phyloP scores from a whole-genome alignment of 495 filamentous ascomycete species.

The Lichina pygmaea region DNA sequence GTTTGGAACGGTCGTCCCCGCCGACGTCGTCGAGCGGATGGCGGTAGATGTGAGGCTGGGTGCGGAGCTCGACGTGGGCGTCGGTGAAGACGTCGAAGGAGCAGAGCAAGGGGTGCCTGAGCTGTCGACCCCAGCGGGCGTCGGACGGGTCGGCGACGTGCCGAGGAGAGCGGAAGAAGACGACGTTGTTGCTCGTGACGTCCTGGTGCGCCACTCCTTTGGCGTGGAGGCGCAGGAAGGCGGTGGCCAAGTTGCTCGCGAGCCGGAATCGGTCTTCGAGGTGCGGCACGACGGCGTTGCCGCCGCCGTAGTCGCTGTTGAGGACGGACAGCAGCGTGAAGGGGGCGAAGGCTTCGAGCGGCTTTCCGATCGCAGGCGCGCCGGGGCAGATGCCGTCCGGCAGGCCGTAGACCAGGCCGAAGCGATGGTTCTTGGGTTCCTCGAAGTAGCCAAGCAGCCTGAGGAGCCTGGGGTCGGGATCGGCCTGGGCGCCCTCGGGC shows the following conservation, averaged over 20 bases:
- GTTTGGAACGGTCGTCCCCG: neutral
- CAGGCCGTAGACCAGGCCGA: conserved; percentile 64
- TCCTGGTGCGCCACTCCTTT: conserved; percentile 56
- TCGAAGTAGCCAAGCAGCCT: conserved; percentile 64
- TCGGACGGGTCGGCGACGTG: conserved; percentile 4
- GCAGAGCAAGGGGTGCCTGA: conserved; percentile 50
- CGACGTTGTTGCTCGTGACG: conserved; percentile 52
- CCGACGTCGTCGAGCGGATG: conserved; percentile 22
- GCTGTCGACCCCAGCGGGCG: conserved; percentile 13
- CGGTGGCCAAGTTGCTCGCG: conserved; percentile 51
- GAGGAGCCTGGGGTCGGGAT: conserved; percentile 33
- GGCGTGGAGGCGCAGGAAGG: conserved; percentile 48
- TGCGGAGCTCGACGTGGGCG: conserved; percentile 10
- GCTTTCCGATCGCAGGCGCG: neutral
- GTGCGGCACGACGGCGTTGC: conserved; percentile 24
- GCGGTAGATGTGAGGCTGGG: conserved; percentile 30
- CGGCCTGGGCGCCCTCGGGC: conserved; percentile 9
- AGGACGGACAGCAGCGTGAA: conserved; percentile 26
- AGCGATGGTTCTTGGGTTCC: conserved; percentile 42
- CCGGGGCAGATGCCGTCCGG: conserved; percentile 25
- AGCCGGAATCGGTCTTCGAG: conserved; percentile 67
- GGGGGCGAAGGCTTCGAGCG: conserved; percentile 17
- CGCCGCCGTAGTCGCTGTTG: conserved; percentile 13
- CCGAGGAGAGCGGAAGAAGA: conserved; percentile 33
- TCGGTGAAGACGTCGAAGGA: conserved; percentile 59